Evolutionary conservation across 768 basidiomycete species (phyloP), one percentile per base, ranked within the genome.

Genomic region (Mycena haematopus): DNA sequence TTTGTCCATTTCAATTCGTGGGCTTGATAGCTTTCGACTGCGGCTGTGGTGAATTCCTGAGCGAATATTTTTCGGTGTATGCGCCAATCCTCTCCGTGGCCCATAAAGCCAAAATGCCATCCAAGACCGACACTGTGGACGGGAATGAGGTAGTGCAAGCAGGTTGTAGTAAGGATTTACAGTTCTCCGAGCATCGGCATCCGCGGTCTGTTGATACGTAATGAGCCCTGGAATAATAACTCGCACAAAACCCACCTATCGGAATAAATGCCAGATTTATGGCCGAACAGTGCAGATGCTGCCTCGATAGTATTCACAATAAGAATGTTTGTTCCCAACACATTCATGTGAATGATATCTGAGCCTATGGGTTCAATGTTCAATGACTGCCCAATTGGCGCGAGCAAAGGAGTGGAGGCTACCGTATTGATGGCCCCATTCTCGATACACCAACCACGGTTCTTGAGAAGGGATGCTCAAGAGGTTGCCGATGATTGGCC

Each of bases 401-500:
- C 4, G 8, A 35, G 27, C 21, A n/a, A n/a, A 22, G 2, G 14
- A 11, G 17, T 33, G 14, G 25, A 29, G 49, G 60, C 6, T 15
- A 68, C 79, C 76, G 49, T 74, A 80, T 66, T 72, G 69, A 38
- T 69, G 61, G 38, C 72, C 76, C 78, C 78, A 80, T n/a, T 74
- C 67, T 4, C 71, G 17, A 53, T 78, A 79, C 21, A 72, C 71
- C 61, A 78, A 60, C 77, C 78, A 80, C 17, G 71, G 74, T 25
- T 76, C 77, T 25, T 68, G 52, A 22, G 68, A 71, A 31, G 79
- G 79, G 66, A 80, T 70, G 35, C 77, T 75, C 6, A 76, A 69
- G n/a, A 78, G 63, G 56, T 80, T 80, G 1, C 79, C 79, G 21
- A 80, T n/a, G 15, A 80, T 50, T 5, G 80, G 80, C 35, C 77